These are phyloP conservation scores for Luffa aegyptiaca DNA, from an alignment of 306 rosid species.

Conservation along the genomic window DNA sequence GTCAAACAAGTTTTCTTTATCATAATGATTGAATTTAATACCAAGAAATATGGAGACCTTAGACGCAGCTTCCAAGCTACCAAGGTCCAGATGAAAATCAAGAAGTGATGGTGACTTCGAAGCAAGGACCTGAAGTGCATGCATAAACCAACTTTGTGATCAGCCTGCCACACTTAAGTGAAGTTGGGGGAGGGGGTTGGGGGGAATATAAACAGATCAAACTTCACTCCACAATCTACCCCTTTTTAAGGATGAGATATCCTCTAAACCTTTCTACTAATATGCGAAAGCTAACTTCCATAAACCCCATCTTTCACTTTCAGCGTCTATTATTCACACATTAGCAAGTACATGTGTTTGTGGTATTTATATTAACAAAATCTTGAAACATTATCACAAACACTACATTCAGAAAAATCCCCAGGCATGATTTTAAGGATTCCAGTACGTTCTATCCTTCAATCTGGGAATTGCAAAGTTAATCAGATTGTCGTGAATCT, in stretches of 20 bases:
- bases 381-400: no score
- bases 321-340: not conserved
- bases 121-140: conserved; percentile 57
- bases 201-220: not conserved
- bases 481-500: not conserved
- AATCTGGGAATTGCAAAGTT: not conserved
- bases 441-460: not conserved
- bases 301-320: not conserved
- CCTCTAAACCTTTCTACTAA: not conserved
- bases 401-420: no score
- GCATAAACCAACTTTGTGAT: conserved; percentile 18
- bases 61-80: conserved; percentile 69
- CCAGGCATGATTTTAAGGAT: not conserved
- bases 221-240: not conserved
- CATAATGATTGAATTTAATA: not conserved
- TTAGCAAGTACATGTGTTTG: no score
- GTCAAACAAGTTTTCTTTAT: conserved; percentile 2
- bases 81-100: conserved; percentile 76
- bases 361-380: no score
- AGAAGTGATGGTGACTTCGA: conserved; percentile 74
- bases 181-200: not conserved
- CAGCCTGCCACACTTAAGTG: conserved; percentile 4
- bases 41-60: conserved; percentile 47
- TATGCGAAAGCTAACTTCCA: not conserved
- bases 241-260: not conserved